Evolutionary conservation across 2,329 filamentous ascomycete species (phyloP), one percentile per base, ranked within the genome.

Genomic region (Cladosporium sp.): DNA sequence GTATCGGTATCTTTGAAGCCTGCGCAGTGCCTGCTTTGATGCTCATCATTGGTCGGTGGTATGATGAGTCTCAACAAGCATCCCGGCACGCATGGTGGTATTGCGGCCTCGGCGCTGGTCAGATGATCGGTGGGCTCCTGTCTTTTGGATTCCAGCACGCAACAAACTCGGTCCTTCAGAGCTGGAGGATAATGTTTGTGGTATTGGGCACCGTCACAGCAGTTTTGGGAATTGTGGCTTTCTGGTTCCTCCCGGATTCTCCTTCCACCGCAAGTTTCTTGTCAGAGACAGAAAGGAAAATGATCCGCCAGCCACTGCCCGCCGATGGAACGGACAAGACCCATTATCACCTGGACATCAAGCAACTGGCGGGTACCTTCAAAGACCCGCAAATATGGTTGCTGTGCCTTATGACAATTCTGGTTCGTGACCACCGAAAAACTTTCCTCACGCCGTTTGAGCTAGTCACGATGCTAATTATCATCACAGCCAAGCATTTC

Each of bases 21-120:
- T 78, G 78, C 29, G 85, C 82, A 60, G 82, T 85, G 61, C 84
- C 84, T 0, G 72, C 76, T 7, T 85, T 87, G 56, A 71, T 86
- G 18, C 68, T 86, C 38, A 70, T 87, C 38, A 83, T 78, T 0
- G 74, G 77, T 33, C 84, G 84, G 71, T 87, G 83, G 83, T 87
- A 86, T 63, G 79, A 77, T 50, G 75, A 82, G 25, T 77, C 83
- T 47, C 83, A 80, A 77, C 3, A 57, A 46, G 50, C 54, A 9
- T 43, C 54, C 15, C 49, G 55, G 8, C 55, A 52, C 41, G 47
- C 47, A 13, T 36, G 53, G 33, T 69, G 68, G 70, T 84, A 85
- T 64, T 85, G 85, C 79, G 87, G 86, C 80, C 86, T 86, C 61
- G 84, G 84, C 2, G 75, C 72, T 1, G 84, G 87, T 59, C 84